A percentile compares a stretch with the other conserved stretches of the same genome.
Conservation (phyloP, 495 filamentous ascomycete genomes). For the Neurospora sp. region DNA sequence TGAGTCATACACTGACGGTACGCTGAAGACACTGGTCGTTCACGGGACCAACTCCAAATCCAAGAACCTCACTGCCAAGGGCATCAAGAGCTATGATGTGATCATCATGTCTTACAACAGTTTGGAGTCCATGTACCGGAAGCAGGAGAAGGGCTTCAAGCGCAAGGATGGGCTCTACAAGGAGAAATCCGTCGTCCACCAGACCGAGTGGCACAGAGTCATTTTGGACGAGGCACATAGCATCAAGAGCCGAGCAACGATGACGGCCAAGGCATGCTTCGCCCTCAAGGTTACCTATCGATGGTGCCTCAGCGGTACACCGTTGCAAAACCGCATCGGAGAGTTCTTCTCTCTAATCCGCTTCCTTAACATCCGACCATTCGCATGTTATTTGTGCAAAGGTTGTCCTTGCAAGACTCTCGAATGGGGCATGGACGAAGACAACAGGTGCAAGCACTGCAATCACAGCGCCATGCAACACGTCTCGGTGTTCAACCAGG, state of each 20-base stretch:
- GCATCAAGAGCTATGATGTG: slow-evolving; percentile 74
- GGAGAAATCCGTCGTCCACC: slow-evolving; percentile 79
- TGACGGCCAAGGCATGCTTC: slow-evolving; percentile 89
- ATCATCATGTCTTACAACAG: slow-evolving; percentile 96
- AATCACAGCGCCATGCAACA: slow-evolving; percentile 64
- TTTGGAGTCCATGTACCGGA: slow-evolving; percentile 81
- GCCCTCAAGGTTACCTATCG: slow-evolving; percentile 77
- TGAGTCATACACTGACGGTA: slow-evolving; percentile 77
- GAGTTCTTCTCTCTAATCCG: slow-evolving; percentile 93
- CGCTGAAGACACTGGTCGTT: slow-evolving; percentile 77
- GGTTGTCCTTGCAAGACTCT: slow-evolving; percentile 66
- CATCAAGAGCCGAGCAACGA: slow-evolving; percentile 83
- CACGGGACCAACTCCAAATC: slow-evolving; percentile 78
- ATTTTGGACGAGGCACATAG: slow-evolving; percentile 95
- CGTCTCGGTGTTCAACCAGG: slow-evolving; percentile 91
- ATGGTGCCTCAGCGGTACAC: slow-evolving; percentile 92
- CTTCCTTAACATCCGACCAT: slow-evolving; percentile 78
- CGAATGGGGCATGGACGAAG: slow-evolving; percentile 69
- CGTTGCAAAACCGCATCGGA: slow-evolving; percentile 91
- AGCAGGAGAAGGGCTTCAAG: slow-evolving; percentile 83
- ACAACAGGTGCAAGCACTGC: slow-evolving; percentile 58
- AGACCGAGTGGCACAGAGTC: slow-evolving; percentile 77
- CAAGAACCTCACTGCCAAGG: slow-evolving; percentile 60
- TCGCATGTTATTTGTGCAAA: slow-evolving; percentile 89
- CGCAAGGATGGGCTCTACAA: slow-evolving; percentile 59